Evolutionary conservation across 116 monocot genomes (phyloP), one percentile per base, ranked within the genome.

Genomic region (Dioscorea cayenensis): DNA sequence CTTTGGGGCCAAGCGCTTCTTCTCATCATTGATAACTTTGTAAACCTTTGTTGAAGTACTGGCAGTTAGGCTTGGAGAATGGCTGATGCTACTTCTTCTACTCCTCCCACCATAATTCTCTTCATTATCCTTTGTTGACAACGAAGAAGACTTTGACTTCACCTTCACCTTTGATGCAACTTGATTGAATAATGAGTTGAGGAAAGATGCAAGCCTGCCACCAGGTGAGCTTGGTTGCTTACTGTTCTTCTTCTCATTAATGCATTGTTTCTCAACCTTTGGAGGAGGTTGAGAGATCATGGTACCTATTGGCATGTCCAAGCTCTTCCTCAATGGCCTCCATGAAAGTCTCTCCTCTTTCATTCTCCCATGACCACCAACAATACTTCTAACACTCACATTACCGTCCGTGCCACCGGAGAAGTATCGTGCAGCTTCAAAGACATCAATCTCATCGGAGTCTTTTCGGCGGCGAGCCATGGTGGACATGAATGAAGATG

Each of bases 211-310:
- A 19, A 87, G 51, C 75, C 68, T 83, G 16, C 59, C 62, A 25
- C 85, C 78, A 19, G 85, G 85, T 10, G 86, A 77, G 65, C 66
- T 67, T 7, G 82, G 80, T 58, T 80, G 77, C 74, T 78, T 80
- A n/a, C 4, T 43, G 67, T 74, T 75, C 72, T 61, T 72, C 62
- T 72, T 13, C 69, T 65, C 22, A 2, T 6, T n/a, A 18, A 27
- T 43, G 43, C 7, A 10, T 7, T 12, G 23, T 16, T 71, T 20
- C 12, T 23, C 52, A 70, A 55, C 14, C 7, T 36, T 60, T 48
- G 51, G 2, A 19, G n/a, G 49, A 68, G 37, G 66, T 36, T 38
- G 49, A 14, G 37, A 25, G 14, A 43, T 51, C 27, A 19, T 50
- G 37, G 7, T 68, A 21, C 48, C 49, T 11, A 66, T 14, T 25